Percentiles rank a stretch among this genome's conserved stretches.
Conservation (phyloP, 208 protist species). For the Trypanosoma platydactyli region DNA sequence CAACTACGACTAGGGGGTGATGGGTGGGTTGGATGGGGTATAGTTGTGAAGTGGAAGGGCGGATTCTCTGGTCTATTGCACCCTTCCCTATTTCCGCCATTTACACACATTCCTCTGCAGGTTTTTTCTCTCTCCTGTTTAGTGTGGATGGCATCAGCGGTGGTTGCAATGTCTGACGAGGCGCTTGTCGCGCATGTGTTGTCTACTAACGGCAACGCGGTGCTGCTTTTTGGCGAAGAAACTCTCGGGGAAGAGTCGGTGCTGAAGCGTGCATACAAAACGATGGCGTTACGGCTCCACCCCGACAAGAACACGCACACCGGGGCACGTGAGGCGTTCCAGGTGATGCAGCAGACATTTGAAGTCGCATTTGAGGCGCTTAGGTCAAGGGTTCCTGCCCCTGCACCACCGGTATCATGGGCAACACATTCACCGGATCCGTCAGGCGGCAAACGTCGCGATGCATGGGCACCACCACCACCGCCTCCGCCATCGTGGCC, state of each 20-base stretch:
- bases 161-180: constrained; percentile 18
- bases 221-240: constrained; percentile 19
- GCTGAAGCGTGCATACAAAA: constrained; percentile 69
- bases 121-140: not conserved
- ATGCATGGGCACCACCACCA: constrained; percentile 15
- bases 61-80: too few species aligned
- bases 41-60: not conserved
- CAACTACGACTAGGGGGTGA: too few species aligned
- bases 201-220: constrained; percentile 9
- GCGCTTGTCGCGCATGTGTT: constrained; percentile 30
- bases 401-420: not conserved
- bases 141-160: constrained; percentile 8
- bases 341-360: constrained; percentile 56
- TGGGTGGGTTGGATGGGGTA: not conserved
- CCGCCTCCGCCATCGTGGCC: constrained; percentile 13
- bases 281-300: constrained; percentile 61
- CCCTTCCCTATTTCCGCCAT: too few species aligned
- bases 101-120: not conserved
- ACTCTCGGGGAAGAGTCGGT: constrained; percentile 1
- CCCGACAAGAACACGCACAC: constrained; percentile 78
- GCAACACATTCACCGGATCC: constrained; percentile 19
- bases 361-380: constrained; percentile 30
- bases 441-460: not conserved
- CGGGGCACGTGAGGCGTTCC: constrained; percentile 53
- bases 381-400: not conserved